Evolutionary conservation across 768 basidiomycete species (phyloP), one percentile per base, ranked within the genome.

Genomic region (Hemileccinum rubropunctum): DNA sequence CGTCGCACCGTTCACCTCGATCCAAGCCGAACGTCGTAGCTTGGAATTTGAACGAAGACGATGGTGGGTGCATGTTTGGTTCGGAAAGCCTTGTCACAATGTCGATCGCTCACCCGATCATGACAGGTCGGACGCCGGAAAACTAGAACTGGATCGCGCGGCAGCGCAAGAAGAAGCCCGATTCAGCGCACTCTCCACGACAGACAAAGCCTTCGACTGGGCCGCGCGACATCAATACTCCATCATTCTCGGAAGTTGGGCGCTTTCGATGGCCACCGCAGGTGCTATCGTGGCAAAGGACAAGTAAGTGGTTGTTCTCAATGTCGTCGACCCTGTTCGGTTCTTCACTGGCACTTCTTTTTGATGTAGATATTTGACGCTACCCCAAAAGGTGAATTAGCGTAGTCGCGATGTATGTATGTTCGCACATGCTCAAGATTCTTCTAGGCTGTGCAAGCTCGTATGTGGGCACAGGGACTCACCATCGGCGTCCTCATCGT

Each of bases 401-500:
- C 13, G 12, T 14, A n/a, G 8, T 8, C 30, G 10, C 18, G 18
- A 15, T 6, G 2, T 12, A 1, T 23, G 23, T 15, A 7, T 27
- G 4, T 26, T 18, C n/a, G 17, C n/a, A 3, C 23, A 6, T 35
- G 17, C 51, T 58, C 38, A 55, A 11, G 73, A 75, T 59, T 71
- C 14, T 77, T 80, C 51, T 35, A 75, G 76, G 72, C 89, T 23
- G 89, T 92, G 3, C 89, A 91, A 67, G 88, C 85, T 28, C 87
- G 89, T 78, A 86, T 91, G 84, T 91, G 88, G 88, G 88, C 88
- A 4, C 88, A 91, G 56, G 88, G 86, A 4, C 65, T 91, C 50
- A 91, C 88, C 0, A 81, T 91, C 39, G 87, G 86, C 33, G 74
- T 90, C 21, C 68, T 91, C 26, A 75, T 89, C 48, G 83, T 71